phyloP scores from a whole-genome alignment of 257 asterid species.

The Solanum bulbocastanum region DNA sequence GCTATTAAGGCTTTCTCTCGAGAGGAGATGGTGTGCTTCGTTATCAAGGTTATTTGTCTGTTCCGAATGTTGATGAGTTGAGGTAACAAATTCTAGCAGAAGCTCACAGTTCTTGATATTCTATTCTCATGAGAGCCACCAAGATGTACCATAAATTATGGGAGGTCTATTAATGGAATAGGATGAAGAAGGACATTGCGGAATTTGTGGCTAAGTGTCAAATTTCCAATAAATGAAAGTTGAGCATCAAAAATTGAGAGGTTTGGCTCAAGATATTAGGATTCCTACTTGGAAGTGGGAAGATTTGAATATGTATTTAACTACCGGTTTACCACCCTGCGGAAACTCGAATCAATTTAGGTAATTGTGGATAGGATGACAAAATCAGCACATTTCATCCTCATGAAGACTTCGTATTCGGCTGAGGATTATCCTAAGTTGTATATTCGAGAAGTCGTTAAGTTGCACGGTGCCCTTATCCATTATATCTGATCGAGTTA shows the following conservation, averaged over 20 bases:
- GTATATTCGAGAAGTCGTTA: too few relatives aligned
- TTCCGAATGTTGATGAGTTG: background rate
- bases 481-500: too few relatives aligned
- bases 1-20: background rate
- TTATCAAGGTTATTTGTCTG: background rate
- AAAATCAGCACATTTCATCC: too few relatives aligned
- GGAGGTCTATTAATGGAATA: background rate
- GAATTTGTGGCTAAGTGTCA: background rate
- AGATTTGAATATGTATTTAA: background rate
- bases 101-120: background rate
- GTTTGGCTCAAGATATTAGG: background rate
- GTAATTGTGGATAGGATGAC: too few relatives aligned
- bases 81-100: background rate
- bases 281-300: background rate
- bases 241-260: too few relatives aligned
- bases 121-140: background rate
- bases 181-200: background rate
- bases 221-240: background rate
- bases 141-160: background rate
- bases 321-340: too few relatives aligned
- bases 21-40: too few relatives aligned
- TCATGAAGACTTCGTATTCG: too few relatives aligned
- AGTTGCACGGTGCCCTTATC: too few relatives aligned
- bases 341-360: too few relatives aligned
- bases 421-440: too few relatives aligned